These are phyloP conservation scores for Pyrrhoderma noxium DNA, from an alignment of 1,284 basidiomycete species.

Conservation along the genomic window DNA sequence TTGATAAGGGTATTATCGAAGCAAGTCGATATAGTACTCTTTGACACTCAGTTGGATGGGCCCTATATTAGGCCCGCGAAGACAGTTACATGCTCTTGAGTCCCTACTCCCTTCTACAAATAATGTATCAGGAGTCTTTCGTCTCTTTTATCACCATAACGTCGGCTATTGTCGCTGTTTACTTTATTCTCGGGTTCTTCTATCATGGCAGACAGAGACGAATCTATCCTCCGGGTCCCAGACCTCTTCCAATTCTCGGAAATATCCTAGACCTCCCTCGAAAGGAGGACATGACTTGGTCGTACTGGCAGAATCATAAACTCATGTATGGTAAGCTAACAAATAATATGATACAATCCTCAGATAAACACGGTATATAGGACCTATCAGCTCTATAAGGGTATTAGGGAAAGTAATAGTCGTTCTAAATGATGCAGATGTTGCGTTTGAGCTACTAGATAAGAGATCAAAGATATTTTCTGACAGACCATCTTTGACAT, in stretches of 20 bases:
- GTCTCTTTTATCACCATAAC: too few relatives aligned
- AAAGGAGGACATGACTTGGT: too few relatives aligned
- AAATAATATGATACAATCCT: slow-evolving; percentile 40
- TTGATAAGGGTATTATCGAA: too few relatives aligned
- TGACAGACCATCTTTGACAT: slow-evolving; percentile 12
- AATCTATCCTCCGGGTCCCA: slow-evolving; percentile 2
- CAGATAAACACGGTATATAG: slow-evolving; percentile 28
- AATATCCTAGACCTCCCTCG: neutral
- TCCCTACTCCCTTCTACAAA: too few relatives aligned
- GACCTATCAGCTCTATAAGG: slow-evolving; percentile 15
- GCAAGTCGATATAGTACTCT: too few relatives aligned
- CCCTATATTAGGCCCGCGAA: too few relatives aligned
- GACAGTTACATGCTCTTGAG: too few relatives aligned
- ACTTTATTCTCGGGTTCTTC: too few relatives aligned
- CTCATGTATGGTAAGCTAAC: neutral
- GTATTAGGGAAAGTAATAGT: slow-evolving; percentile 11
- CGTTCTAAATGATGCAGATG: slow-evolving; percentile 12
- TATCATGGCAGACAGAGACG: neutral
- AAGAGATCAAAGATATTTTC: slow-evolving; percentile 14
- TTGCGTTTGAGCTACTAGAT: slow-evolving; percentile 14
- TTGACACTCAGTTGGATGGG: too few relatives aligned
- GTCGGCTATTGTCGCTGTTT: too few relatives aligned
- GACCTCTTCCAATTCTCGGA: slow-evolving; percentile 2
- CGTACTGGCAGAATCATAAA: too few relatives aligned
- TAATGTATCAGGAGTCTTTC: too few relatives aligned